Base-by-base conservation (phyloP, 2,329 filamentous ascomycete species). In the Pseudocercospora fijiensis region DNA sequence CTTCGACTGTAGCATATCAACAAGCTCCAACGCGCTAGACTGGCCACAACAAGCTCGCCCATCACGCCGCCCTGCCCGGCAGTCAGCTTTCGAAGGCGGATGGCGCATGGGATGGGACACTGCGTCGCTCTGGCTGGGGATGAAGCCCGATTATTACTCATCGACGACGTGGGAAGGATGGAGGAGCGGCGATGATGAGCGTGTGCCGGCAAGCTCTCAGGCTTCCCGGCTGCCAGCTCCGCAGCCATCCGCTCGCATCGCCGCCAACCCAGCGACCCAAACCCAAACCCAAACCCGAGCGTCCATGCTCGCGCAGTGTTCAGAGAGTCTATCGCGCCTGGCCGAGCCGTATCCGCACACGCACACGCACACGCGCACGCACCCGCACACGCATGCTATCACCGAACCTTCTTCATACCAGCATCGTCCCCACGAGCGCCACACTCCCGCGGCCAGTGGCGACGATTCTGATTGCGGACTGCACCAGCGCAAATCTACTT, bases 161-260 rank as follows among this genome's bases (percentile, higher is more conserved):
- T n/a, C n/a, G n/a, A n/a, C 59, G 26, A 33, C 41, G 47, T 65
- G 60, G 59, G 41, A 60, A 52, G 45, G 63, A 52, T 62, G 60
- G 63, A 55, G 63, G 55, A 16, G 60, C 55, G 52, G 58, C 37
- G 37, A 61, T 11, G 18, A 22, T 55, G 58, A 37, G 27, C 26
- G 52, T 61, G 52, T 45, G 24, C 43, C 62, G 26, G 28, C 51
- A 58, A 53, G 52, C 57, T 55, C 45, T 47, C 56, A 64, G 27
- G 22, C 61, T 58, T 58, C 60, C 61, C 65, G 58, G 56, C 58
- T 45, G 56, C 55, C 49, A 30, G 27, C 65, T 66, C 68, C 64
- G 58, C 66, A 63, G 60, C 59, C 65, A 57, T 67, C 70, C 57
- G 69, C 65, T 24, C 61, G 61, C 22, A 64, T 53, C 43, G 63